phyloP scores from a whole-genome alignment of 1,284 basidiomycete species.

The Trametes pubescens region DNA sequence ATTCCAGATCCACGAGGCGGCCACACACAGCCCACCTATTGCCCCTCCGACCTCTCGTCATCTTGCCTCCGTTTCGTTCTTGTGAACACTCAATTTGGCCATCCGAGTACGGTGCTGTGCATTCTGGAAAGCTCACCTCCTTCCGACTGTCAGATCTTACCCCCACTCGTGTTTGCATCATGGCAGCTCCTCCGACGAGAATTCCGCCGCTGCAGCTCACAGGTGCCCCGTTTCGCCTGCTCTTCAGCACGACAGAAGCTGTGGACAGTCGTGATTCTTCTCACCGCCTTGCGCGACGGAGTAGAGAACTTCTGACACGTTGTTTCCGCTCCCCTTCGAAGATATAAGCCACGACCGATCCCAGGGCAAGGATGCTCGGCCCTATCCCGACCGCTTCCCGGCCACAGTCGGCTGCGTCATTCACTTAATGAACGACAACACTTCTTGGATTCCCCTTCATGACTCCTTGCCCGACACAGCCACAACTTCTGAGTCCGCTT shows the following conservation, averaged over 20 bases:
- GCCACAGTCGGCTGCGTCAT: conserved; percentile 10
- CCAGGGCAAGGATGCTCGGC: conserved; percentile 1
- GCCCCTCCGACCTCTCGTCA: conserved; percentile 12
- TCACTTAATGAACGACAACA: conserved; percentile 17
- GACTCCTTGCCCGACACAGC: neutral
- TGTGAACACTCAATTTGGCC: conserved; percentile 8
- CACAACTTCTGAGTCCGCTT: neutral
- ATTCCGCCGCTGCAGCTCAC: conserved; percentile 25
- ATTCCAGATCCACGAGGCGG: conserved; percentile 16
- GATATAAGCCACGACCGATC: conserved; percentile 23
- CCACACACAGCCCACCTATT: conserved; percentile 21
- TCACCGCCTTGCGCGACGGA: conserved; percentile 26
- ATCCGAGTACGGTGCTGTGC: conserved; percentile 23
- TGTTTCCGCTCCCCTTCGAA: conserved; percentile 11
- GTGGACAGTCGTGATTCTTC: conserved; percentile 24
- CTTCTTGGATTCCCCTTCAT: neutral
- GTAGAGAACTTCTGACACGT: conserved; percentile 24
- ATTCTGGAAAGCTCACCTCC: conserved; percentile 21
- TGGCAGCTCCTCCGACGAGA: conserved; percentile 29
- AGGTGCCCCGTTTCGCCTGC: conserved; percentile 13
- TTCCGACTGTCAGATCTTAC: conserved; percentile 23
- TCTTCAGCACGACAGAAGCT: conserved; percentile 29
- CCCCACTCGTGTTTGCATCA: conserved; percentile 34
- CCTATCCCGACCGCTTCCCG: conserved; percentile 12
- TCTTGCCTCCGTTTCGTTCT: conserved; percentile 4